Percentiles rank a stretch among this genome's conserved stretches.
Conservation (phyloP, 2,329 filamentous ascomycete species). For the Aspergillus texensis region DNA sequence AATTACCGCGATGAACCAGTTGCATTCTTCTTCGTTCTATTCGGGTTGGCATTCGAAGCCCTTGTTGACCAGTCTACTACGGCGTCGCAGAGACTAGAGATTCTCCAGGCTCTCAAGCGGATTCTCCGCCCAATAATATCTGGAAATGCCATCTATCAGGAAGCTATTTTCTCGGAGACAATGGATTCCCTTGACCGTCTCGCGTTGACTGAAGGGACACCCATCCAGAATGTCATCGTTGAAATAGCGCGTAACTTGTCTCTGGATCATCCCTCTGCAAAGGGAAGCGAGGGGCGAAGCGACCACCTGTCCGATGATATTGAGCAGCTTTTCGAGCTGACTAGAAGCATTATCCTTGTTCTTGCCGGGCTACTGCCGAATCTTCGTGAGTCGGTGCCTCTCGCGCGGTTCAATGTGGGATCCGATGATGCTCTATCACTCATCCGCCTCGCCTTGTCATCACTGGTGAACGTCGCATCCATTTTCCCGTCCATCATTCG, state of each 20-base stretch:
- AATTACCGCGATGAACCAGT: slow-evolving; percentile 98
- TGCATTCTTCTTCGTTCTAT: slow-evolving; percentile 98
- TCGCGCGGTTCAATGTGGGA: slow-evolving; percentile 74
- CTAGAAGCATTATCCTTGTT: slow-evolving; percentile 91
- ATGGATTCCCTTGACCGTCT: slow-evolving; percentile 94
- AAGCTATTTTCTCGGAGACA: slow-evolving; percentile 93
- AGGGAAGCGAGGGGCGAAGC: slow-evolving; percentile 65
- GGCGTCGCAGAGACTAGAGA: slow-evolving; percentile 79
- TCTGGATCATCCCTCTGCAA: slow-evolving; percentile 86
- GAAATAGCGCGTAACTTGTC: slow-evolving; percentile 90
- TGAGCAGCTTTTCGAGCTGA: slow-evolving; percentile 95
- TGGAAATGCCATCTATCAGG: slow-evolving; percentile 93
- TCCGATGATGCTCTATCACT: slow-evolving; percentile 80
- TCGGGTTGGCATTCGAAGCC: slow-evolving; percentile 94
- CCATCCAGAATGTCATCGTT: slow-evolving; percentile 89
- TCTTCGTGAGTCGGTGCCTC: slow-evolving; percentile 55
- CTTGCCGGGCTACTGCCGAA: slow-evolving; percentile 86
- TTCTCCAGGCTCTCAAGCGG: slow-evolving; percentile 88
- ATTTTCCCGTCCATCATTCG: slow-evolving; percentile 97
- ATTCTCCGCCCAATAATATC: slow-evolving; percentile 93
- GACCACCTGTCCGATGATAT: slow-evolving; percentile 94
- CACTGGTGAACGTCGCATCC: slow-evolving; percentile 89
- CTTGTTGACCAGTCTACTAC: slow-evolving; percentile 79
- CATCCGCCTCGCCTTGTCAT: slow-evolving; percentile 77
- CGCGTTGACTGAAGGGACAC: slow-evolving; percentile 84